Conservation (phyloP, 805 yeast species). For the Clavispora fructus region DNA sequence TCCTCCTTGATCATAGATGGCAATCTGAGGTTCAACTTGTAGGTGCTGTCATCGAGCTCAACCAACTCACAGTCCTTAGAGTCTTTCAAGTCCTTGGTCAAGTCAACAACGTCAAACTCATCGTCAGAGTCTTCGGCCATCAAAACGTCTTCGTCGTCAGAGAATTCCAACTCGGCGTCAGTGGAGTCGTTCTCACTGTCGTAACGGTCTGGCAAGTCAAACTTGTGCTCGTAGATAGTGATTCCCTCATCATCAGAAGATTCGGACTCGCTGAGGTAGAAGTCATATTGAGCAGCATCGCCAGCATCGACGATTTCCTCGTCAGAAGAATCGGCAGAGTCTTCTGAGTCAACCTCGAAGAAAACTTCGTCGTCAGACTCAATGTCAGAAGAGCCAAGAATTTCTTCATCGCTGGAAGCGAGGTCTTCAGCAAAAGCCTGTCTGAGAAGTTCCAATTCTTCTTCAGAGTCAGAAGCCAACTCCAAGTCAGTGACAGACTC, state of each 20-base stretch:
- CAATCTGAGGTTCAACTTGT: constrained; percentile 36
- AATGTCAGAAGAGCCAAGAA: constrained; percentile 12
- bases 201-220: constrained; percentile 32
- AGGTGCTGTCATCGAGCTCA: constrained; percentile 33
- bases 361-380: constrained; percentile 15
- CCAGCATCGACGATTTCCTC: constrained; percentile 19
- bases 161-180: constrained; percentile 32
- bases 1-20: constrained; percentile 38
- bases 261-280: constrained; percentile 18
- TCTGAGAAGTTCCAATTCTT: constrained; percentile 31
- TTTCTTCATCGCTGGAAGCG: constrained; percentile 23
- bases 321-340: constrained; percentile 20
- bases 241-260: constrained; percentile 37
- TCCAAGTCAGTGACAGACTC: constrained; percentile 4
- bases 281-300: constrained; percentile 22
- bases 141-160: constrained; percentile 20
- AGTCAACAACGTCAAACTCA: constrained; percentile 33
- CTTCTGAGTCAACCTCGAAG: constrained; percentile 29
- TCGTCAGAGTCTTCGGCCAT: constrained; percentile 16
- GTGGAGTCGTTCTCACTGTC: constrained; percentile 31
- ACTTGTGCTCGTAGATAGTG: constrained; percentile 38
- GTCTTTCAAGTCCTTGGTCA: constrained; percentile 36
- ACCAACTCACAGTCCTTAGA: constrained; percentile 41
- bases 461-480: constrained; percentile 3
- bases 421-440: constrained; percentile 31